These are phyloP conservation scores for Kurtzmaniella quercitrusa DNA, from an alignment of 1,139 yeast genomes.

Conservation along the genomic window DNA sequence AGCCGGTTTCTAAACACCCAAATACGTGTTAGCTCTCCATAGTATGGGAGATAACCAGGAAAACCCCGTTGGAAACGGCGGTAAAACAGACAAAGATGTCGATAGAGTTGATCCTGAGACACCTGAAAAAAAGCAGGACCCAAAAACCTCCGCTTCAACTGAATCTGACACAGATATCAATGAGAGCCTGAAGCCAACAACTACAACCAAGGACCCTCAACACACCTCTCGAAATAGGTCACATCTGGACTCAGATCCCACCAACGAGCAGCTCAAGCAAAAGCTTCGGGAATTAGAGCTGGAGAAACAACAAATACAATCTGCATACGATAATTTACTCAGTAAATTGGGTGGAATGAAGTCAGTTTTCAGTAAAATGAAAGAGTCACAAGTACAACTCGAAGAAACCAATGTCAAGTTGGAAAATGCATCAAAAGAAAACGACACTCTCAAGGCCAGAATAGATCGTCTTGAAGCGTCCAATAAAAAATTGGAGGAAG, in stretches of 20 bases:
- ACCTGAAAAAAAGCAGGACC: too few species aligned
- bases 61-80: too few species aligned
- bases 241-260: not conserved
- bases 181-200: not conserved
- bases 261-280: not conserved
- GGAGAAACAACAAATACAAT: constrained; percentile 66
- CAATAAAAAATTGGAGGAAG: constrained; percentile 38
- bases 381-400: constrained; percentile 68
- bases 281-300: constrained; percentile 14
- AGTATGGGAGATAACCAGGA: too few species aligned
- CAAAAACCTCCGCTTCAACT: too few species aligned
- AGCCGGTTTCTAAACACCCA: too few species aligned
- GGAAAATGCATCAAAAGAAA: constrained; percentile 24
- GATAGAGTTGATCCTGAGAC: too few species aligned
- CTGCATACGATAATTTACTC: constrained; percentile 70
- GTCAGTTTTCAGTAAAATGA: constrained; percentile 68
- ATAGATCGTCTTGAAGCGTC: constrained; percentile 9
- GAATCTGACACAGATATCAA: too few species aligned
- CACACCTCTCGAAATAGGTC: not conserved
- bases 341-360: constrained; percentile 80
- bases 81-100: too few species aligned
- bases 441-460: constrained; percentile 13
- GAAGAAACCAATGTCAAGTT: constrained; percentile 22
- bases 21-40: too few species aligned
- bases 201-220: not conserved